phyloP scores from a whole-genome alignment of 257 asterid species.

The Avicennia marina region DNA sequence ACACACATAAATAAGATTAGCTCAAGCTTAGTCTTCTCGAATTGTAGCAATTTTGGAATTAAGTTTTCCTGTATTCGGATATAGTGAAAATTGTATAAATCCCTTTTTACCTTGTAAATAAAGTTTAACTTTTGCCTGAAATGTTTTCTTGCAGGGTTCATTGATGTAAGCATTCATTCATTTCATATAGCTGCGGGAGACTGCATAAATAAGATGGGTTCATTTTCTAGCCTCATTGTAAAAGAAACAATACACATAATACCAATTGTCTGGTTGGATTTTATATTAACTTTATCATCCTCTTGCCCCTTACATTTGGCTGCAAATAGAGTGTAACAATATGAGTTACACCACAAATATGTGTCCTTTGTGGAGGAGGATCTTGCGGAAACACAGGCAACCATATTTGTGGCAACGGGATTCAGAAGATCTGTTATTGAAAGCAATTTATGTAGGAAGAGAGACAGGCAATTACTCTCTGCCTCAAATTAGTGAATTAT shows the following conservation, averaged over 20 bases:
- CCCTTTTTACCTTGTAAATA: constrained; percentile 33
- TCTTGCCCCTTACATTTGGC: too few species aligned
- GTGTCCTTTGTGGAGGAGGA: background rate
- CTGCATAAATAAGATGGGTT: background rate
- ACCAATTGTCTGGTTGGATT: too few species aligned
- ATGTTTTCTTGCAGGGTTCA: constrained; percentile 1
- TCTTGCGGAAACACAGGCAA: background rate
- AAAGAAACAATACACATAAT: too few species aligned
- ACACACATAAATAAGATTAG: constrained; percentile 38
- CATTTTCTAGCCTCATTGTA: too few species aligned
- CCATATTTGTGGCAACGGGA: background rate
- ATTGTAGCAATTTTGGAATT: constrained; percentile 26
- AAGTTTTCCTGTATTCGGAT: constrained; percentile 18
- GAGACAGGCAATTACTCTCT: background rate
- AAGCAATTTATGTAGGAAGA: constrained; percentile 6
- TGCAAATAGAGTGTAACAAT: too few species aligned
- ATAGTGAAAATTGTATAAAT: constrained; percentile 22
- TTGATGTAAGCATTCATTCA: constrained; percentile 1
- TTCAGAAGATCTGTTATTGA: background rate
- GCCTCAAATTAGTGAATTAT: constrained; percentile 8
- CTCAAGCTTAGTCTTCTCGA: constrained; percentile 6
- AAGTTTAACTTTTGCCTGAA: constrained; percentile 19
- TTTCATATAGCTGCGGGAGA: constrained; percentile 1
- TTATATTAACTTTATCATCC: too few species aligned
- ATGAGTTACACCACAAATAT: background rate